These are phyloP conservation scores for Colletotrichum neosansevieriae DNA, from an alignment of 2,329 filamentous ascomycete genomes.

Conservation along the genomic window DNA sequence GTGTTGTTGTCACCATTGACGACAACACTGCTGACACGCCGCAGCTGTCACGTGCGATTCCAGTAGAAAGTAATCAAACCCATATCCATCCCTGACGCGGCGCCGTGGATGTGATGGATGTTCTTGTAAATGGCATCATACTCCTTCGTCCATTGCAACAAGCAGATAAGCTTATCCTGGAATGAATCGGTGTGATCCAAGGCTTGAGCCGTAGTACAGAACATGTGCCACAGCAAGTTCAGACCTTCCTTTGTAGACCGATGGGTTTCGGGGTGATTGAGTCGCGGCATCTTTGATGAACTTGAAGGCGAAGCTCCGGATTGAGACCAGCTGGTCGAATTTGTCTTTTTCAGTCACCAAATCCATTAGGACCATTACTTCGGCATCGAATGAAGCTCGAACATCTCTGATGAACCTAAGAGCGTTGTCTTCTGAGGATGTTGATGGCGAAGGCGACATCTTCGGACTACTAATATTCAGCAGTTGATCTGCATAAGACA, in stretches of 20 bases:
- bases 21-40: slow-evolving; percentile 69
- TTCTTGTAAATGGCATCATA: neutral
- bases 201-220: neutral
- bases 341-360: neutral
- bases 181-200: neutral
- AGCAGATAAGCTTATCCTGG: neutral
- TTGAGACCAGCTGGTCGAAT: neutral
- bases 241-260: neutral
- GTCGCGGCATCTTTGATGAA: slow-evolving; percentile 1
- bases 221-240: slow-evolving; percentile 3
- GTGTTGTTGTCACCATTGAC: slow-evolving; percentile 61
- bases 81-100: neutral
- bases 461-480: too few species aligned
- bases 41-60: slow-evolving; percentile 64
- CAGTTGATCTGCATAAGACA: too few species aligned
- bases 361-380: too few species aligned
- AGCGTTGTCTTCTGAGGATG: neutral
- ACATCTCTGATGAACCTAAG: neutral
- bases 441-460: too few species aligned
- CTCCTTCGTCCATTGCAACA: neutral
- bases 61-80: neutral
- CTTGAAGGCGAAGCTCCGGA: slow-evolving; percentile 14
- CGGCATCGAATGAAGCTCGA: neutral
- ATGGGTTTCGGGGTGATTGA: neutral
- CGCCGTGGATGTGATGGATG: neutral